Percentiles rank a stretch among this genome's conserved stretches.
Conservation (phyloP, 2,329 filamentous ascomycete genomes). For the Penicillium concentricum region DNA sequence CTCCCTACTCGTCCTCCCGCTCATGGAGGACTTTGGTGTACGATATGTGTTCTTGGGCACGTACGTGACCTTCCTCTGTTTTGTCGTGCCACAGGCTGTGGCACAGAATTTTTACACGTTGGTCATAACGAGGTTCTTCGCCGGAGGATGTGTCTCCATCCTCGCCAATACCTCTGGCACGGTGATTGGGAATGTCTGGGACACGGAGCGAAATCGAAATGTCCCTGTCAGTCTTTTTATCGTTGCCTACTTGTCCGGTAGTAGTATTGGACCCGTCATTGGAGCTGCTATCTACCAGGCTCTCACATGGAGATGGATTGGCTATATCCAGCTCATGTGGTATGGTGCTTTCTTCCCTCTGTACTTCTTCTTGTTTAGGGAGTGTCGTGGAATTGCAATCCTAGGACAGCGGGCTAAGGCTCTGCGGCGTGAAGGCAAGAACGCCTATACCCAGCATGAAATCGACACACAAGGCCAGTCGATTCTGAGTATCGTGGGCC, state of each 20-base stretch:
- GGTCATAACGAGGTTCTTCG: conserved; percentile 46
- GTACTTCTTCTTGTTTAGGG: conserved; percentile 41
- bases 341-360: conserved; percentile 37
- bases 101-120: conserved; percentile 49
- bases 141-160: conserved; percentile 43
- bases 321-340: conserved; percentile 46
- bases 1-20: conserved; percentile 31
- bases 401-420: conserved; percentile 37
- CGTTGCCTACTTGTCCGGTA: conserved; percentile 41
- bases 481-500: conserved; percentile 27
- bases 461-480: conserved; percentile 35
- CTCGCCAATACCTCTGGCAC: conserved; percentile 38
- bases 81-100: conserved; percentile 44
- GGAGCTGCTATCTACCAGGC: conserved; percentile 36
- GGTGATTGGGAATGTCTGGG: conserved; percentile 35
- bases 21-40: conserved; percentile 44
- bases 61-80: conserved; percentile 42
- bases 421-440: conserved; percentile 33
- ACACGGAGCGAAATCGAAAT: conserved; percentile 34
- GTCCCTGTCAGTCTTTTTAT: conserved; percentile 45
- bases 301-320: conserved; percentile 40
- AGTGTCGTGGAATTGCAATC: conserved; percentile 44
- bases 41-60: conserved; percentile 41
- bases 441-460: conserved; percentile 29
- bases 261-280: conserved; percentile 47